Evolutionary conservation across 2,329 filamentous ascomycete species (phyloP).

Genomic region (Ceratocystis papillata): DNA sequence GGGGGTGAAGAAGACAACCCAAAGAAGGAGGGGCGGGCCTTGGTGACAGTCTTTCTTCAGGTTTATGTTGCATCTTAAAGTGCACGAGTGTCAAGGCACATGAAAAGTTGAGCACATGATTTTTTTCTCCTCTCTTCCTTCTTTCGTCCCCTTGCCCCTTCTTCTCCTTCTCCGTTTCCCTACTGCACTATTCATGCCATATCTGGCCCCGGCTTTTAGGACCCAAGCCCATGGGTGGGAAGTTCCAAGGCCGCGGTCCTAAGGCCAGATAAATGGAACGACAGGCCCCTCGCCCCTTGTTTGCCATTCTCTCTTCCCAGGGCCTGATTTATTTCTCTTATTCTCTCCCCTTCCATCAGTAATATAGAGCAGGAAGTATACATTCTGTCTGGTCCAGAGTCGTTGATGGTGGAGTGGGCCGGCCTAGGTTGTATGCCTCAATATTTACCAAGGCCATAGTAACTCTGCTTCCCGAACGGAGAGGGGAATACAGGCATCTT

Average conservation of each 20-base stretch:
- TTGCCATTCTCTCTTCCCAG: not conserved
- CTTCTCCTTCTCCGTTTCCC: not conserved
- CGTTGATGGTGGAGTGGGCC: no score
- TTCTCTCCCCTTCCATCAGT: not conserved
- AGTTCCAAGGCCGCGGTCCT: constrained; percentile 14
- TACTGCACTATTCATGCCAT: not conserved
- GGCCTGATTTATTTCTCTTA: not conserved
- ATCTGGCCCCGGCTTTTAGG: not conserved
- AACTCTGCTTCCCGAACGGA: no score
- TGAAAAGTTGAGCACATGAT: not conserved
- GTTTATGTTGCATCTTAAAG: not conserved
- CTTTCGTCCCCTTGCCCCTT: not conserved
- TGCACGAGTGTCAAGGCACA: not conserved
- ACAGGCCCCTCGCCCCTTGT: not conserved
- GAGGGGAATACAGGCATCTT: no score
- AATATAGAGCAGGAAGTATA: not conserved
- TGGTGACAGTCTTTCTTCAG: constrained; percentile 12
- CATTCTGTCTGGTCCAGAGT: no score
- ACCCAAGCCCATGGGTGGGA: constrained; percentile 11
- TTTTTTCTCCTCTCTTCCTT: not conserved
- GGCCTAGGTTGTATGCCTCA: no score
- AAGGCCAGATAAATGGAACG: constrained; percentile 8
- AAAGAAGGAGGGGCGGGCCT: not conserved
- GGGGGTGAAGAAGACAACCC: not conserved
- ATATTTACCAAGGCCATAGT: no score